These are phyloP conservation scores for Apiotrichum porosum DNA, from an alignment of 1,284 basidiomycete species.

Conservation along the genomic window DNA sequence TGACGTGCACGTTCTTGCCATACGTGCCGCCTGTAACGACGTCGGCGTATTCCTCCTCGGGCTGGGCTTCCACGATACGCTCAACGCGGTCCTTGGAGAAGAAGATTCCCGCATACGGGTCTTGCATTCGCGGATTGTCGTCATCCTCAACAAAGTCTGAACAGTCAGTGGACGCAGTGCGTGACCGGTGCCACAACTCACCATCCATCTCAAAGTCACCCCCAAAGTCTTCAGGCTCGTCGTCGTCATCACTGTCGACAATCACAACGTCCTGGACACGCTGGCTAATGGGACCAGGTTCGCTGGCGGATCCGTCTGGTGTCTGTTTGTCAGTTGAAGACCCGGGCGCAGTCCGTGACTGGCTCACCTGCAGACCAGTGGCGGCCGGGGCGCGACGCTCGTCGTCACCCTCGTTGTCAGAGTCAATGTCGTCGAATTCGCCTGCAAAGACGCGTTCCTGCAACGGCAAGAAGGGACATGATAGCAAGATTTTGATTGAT, in stretches of 20 bases:
- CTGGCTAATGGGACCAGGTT: not conserved
- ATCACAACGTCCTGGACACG: conserved; percentile 1
- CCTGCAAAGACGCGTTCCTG: conserved; percentile 56
- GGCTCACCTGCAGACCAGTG: conserved; percentile 5
- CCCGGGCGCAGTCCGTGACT: too few species aligned
- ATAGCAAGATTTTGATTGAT: too few species aligned
- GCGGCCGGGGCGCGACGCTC: not conserved
- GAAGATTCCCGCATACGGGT: conserved; percentile 85
- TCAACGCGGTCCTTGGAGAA: conserved; percentile 84
- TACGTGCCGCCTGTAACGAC: conserved; percentile 46
- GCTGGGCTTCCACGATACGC: conserved; percentile 73
- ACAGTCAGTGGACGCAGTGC: not conserved
- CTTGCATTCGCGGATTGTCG: conserved; percentile 49
- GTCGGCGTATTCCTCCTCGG: conserved; percentile 49
- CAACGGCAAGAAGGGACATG: too few species aligned
- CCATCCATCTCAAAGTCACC: conserved; percentile 36
- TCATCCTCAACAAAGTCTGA: conserved; percentile 22
- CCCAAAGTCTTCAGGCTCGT: conserved; percentile 40
- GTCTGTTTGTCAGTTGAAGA: not conserved
- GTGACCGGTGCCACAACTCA: conserved; percentile 3
- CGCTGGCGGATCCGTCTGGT: not conserved
- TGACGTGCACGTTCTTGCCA: conserved; percentile 43
- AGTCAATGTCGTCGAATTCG: conserved; percentile 62
- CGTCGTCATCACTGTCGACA: conserved; percentile 50
- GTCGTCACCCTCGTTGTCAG: conserved; percentile 50